Evolutionary conservation across 106 monocot genomes (phyloP), one percentile per base, ranked within the genome.

Genomic region (Vanilla planifolia): DNA sequence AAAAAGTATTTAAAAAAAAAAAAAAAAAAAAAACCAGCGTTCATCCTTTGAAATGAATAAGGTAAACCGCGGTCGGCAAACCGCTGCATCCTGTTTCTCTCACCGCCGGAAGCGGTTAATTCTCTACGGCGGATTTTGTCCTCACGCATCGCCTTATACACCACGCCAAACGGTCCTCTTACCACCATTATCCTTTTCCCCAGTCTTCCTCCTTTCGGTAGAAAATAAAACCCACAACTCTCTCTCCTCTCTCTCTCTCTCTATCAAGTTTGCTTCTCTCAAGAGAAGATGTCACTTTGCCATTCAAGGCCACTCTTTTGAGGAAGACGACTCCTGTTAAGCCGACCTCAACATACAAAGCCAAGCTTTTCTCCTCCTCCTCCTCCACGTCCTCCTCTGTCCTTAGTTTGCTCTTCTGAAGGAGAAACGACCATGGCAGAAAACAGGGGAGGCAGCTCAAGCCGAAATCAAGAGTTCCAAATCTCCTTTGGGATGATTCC

Each of bases 401-500:
- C 34, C 56, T 34, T 56, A 32, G 5, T 56, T 34, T 10, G 37
- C 5, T 37, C 37, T 37, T 37, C 37, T 37, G 37, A 37, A n/a
- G n/a, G 56, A 33, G 32, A 32, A 34, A 34, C 15, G 32, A 33
- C 6, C 16, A 56, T 57, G 57, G 57, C 57, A 21, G 57, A 33
- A 35, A 57, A 57, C 57, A 57, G 35, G 35, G 57, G 57, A 21
- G 57, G 57, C 6, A 45, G 45, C 7, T 57, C 57, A 9, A 34
- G 57, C 19, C 57, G 34, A 6, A 33, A 35, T 1, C 57, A 72
- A 48, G 62, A 77, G 55, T 65, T 55, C 20, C 71, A 71, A 32
- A 62, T 66, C 13, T 21, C 65, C 8, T 73, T 67, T 56, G 79
- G 73, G 61, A 57, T 75, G 43, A 67, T 52, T 39, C 34, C 75